Base-by-base conservation (phyloP, 1,284 basidiomycete species). In the Thelephora terrestris region DNA sequence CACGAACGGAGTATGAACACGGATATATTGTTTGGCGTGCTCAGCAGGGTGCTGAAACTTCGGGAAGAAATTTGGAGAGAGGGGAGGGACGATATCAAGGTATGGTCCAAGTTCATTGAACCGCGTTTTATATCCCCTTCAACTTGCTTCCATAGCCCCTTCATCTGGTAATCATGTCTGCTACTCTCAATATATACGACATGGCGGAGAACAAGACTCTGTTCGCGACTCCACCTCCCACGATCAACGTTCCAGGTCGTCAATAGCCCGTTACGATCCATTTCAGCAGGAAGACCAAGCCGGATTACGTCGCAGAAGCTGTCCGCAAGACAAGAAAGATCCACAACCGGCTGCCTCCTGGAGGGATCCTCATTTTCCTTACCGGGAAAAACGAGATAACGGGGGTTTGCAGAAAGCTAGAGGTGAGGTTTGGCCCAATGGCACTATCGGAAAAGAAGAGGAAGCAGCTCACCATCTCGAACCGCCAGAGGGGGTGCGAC, bases 1-100 rank as follows among this genome's bases (percentile, higher is more conserved):
- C 96, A 99, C 67, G 96, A 99, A 65, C 73, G 96, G 52, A 96
- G 92, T 56, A 90, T 99, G 70, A 99, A 99, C 63, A 99, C 96
- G 5, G 96, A 99, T 64, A 92, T 99, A 43, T 74, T 99, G 43
- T 92, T 99, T 52, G 96, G 96, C 43, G 91, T 97, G 7, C 71
- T 99, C 27, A 96, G 92, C 58, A 81, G 96, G 37, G 90, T 99
- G 4, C 78, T 94, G 27, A 86, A 83, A 57, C 67, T 99, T 46
- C 75, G 96, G 32, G 93, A 95, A 63, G 78, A 88, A 51, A 74
- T 88, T 71, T 96, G 92, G 92, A 78, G 79, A 55, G 78, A 86
- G 52, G 76, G 76, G 17, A 81, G 81, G 59, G 75, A 79, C 16
- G 71, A 70, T 21, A 68, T 71, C 12, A 89, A 85, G 71, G 85